phyloP scores from a whole-genome alignment of 495 filamentous ascomycete species.

The Chaetomium fimeti region DNA sequence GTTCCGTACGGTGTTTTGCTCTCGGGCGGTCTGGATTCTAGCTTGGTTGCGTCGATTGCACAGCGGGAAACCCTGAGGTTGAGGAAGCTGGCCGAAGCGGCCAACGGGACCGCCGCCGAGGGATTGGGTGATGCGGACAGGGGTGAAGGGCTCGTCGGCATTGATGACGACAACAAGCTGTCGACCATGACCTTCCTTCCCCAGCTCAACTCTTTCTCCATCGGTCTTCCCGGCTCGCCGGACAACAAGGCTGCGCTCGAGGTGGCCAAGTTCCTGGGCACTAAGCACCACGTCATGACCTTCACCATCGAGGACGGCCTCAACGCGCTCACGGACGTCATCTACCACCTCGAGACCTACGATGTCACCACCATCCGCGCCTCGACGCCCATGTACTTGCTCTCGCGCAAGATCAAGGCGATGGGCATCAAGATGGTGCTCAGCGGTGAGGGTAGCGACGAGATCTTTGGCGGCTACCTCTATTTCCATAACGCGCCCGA shows the following conservation, averaged over 20 bases:
- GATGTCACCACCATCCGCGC: constrained; percentile 98
- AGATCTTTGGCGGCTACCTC: constrained; percentile 97
- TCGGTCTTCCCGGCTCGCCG: constrained; percentile 85
- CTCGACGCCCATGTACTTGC: constrained; percentile 97
- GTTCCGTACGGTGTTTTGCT: constrained; percentile 96
- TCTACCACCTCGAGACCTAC: constrained; percentile 95
- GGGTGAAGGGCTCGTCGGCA: constrained; percentile 77
- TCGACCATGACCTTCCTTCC: constrained; percentile 89
- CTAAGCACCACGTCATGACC: constrained; percentile 95
- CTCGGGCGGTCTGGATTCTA: constrained; percentile 94
- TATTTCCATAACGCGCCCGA: constrained; percentile 95
- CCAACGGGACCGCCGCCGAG: constrained; percentile 41
- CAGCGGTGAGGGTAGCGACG: constrained; percentile 92
- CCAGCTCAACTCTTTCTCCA: constrained; percentile 96
- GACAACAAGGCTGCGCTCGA: constrained; percentile 85
- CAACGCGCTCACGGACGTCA: constrained; percentile 92
- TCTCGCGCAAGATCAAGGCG: constrained; percentile 97
- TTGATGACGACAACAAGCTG: constrained; percentile 85
- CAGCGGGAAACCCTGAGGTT: constrained; percentile 83
- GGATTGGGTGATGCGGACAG: constrained; percentile 48
- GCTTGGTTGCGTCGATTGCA: constrained; percentile 90
- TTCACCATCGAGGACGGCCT: constrained; percentile 97
- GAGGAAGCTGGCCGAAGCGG: constrained; percentile 56
- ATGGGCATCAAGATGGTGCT: constrained; percentile 99
- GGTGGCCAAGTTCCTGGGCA: constrained; percentile 93